Conservation (phyloP, 257 asterid genomes). For the Scutellaria baicalensis region DNA sequence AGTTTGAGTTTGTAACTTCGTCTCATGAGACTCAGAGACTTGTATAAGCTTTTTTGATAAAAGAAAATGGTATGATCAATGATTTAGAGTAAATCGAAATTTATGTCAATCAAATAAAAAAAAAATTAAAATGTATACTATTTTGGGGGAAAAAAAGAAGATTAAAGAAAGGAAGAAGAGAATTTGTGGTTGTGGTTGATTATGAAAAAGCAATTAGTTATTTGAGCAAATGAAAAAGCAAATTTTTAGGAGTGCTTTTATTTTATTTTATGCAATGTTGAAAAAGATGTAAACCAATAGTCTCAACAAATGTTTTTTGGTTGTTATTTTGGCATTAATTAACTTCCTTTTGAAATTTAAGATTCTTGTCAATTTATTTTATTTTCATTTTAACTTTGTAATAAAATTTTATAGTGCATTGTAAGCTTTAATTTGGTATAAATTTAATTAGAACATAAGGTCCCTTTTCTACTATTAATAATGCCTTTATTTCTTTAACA, state of each 20-base stretch:
- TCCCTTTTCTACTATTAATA: no score
- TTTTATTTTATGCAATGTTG: background rate
- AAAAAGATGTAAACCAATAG: background rate
- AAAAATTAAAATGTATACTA: background rate
- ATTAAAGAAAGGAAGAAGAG: background rate
- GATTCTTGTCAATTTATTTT: background rate
- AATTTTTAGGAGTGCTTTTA: conserved; percentile 3
- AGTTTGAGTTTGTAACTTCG: no score
- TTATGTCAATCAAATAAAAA: no score
- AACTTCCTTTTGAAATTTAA: background rate
- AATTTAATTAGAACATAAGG: no score
- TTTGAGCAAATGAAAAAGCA: background rate
- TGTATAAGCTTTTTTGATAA: no score
- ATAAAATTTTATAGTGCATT: no score
- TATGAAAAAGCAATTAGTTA: background rate
- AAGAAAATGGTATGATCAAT: no score
- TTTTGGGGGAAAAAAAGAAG: background rate
- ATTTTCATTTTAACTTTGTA: background rate
- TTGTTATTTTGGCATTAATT: background rate
- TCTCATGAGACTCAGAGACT: no score
- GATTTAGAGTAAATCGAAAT: no score
- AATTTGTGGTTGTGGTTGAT: background rate
- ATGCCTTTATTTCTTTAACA: no score
- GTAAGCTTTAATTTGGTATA: no score
- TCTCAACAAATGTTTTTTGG: background rate